Evolutionary conservation across 345 rosid species (phyloP).

Genomic region (Acer negundo): DNA sequence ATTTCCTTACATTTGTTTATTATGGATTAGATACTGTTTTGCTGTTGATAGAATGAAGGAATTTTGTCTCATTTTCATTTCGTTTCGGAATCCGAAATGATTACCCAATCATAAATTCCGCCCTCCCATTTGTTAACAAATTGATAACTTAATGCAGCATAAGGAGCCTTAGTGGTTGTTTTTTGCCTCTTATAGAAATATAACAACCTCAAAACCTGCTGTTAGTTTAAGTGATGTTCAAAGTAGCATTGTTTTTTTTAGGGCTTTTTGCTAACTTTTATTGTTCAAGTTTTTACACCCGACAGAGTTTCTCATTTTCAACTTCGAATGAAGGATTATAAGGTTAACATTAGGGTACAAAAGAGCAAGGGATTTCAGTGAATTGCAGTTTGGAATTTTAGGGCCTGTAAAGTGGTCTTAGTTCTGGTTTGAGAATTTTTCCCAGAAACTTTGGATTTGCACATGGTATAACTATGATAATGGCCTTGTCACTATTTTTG

Average conservation of each 20-base stretch:
- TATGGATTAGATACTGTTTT: conserved; percentile 1
- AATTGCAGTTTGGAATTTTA: not conserved
- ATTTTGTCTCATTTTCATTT: not conserved
- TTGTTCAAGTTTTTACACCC: not conserved
- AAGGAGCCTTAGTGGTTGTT: not conserved
- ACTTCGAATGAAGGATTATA: not conserved
- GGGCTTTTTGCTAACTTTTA: not conserved
- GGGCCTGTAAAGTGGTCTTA: not conserved
- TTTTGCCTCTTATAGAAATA: not conserved
- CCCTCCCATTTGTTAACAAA: too few relatives aligned
- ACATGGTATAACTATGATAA: not conserved
- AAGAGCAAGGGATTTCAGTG: not conserved
- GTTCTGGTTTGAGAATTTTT: not conserved
- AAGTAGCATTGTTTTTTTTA: not conserved
- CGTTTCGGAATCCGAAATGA: not conserved
- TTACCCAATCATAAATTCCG: too few relatives aligned
- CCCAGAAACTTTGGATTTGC: not conserved
- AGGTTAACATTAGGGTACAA: not conserved
- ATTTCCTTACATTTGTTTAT: not conserved
- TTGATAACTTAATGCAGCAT: too few relatives aligned
- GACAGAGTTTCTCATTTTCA: too few relatives aligned
- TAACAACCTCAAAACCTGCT: not conserved
- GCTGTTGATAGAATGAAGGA: not conserved
- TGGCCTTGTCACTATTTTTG: not conserved
- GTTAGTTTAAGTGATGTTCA: not conserved